Base-by-base conservation (phyloP, 257 asterid species). In the Buddleja alternifolia region DNA sequence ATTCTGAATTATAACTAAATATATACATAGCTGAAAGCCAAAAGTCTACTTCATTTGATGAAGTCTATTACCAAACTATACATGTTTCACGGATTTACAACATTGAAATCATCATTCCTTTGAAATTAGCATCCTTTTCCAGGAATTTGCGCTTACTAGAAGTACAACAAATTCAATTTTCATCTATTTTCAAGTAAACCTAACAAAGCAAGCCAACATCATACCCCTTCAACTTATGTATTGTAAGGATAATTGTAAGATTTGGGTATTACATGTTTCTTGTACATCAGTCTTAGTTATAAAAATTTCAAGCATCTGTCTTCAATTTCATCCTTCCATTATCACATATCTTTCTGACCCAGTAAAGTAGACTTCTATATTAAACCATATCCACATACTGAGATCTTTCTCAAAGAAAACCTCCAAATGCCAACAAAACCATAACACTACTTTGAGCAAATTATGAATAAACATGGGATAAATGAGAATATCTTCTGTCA, bases 1-100 rank as follows among this genome's bases (percentile, higher is more conserved):
- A 51, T 60, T 48, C 24, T 59, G 24, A 10, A 8, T 5, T 41
- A 52, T 51, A 5, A 67, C 7, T 10, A 9, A 47, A 47, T 20
- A 48, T 44, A 12, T 54, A 57, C 53, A 48, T 36, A 41, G 46
- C 36, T 14, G 16, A 36, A 46, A 20, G 32, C 20, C 66, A 57
- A 59, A 34, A 46, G 8, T 29, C 80, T 52, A 75, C 68, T 61
- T 79, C 53, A 60, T 74, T 29, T 12, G 52, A 84, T 34, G 84
- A 82, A 76, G 75, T 60, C 73, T 48, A 40, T 51, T 10, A 34
- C 46, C 7, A 44, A 37, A 44, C 58, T 19, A 53, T 2, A 6
- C 40, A 32, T 24, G 82, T 15, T 45, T 52, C 17, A 29, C 40
- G 14, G 51, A 29, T 15, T 17, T 60, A 47, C 47, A n/a, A n/a